A percentile compares a stretch with the other conserved stretches of the same genome.
Conservation (phyloP, 768 basidiomycete species). For the Mrakia blollopis region DNA sequence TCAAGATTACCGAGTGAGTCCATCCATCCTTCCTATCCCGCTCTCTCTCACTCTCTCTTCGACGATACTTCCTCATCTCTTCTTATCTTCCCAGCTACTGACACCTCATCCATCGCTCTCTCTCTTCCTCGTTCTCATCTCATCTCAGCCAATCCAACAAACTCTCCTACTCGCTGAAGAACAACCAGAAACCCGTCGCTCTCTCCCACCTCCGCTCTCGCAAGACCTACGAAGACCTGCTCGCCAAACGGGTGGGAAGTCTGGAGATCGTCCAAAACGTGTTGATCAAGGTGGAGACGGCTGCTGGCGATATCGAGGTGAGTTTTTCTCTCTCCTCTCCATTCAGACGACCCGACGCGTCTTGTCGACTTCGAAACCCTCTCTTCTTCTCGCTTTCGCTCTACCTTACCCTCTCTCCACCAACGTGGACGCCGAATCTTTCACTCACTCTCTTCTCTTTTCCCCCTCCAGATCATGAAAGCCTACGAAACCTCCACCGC, state of each 20-base stretch:
- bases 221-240: conserved; percentile 72
- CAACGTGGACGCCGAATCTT: too few species aligned
- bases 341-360: too few species aligned
- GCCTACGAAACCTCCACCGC: conserved; percentile 76
- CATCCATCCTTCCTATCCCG: too few species aligned
- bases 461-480: conserved; percentile 63
- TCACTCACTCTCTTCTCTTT: neutral
- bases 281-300: conserved; percentile 73
- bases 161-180: conserved; percentile 60
- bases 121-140: neutral
- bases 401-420: too few species aligned
- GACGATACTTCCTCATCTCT: neutral
- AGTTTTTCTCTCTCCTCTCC: conserved; percentile 27
- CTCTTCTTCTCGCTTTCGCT: neutral
- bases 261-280: conserved; percentile 70
- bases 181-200: conserved; percentile 68
- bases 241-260: conserved; percentile 68
- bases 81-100: neutral
- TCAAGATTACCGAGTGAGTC: conserved; percentile 68
- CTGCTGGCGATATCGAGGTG: conserved; percentile 85
- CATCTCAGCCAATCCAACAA: conserved; percentile 59
- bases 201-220: conserved; percentile 71
- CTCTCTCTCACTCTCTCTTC: neutral
- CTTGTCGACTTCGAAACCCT: too few species aligned
- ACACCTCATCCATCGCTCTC: neutral